A percentile compares a stretch with the other conserved stretches of the same genome.
These are phyloP conservation scores for Podospora anserina DNA, from an alignment of 495 filamentous ascomycete species.

Conservation along the genomic window DNA sequence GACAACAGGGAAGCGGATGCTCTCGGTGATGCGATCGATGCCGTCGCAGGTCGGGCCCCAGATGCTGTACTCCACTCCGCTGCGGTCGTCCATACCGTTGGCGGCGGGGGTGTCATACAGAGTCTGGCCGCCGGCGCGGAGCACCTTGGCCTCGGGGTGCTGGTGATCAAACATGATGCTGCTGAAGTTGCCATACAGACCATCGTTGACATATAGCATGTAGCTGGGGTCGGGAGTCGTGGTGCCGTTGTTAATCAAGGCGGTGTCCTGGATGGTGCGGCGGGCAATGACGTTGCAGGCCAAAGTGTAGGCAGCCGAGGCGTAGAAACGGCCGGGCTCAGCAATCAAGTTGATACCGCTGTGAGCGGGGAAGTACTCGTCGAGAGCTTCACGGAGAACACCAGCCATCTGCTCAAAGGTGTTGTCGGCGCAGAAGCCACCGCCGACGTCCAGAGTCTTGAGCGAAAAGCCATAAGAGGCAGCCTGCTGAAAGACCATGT, in stretches of 20 bases:
- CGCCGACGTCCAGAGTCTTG: slow-evolving; percentile 89
- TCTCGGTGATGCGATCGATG: slow-evolving; percentile 85
- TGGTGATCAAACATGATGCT: slow-evolving; percentile 99
- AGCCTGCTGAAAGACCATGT: slow-evolving; percentile 86
- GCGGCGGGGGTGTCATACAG: slow-evolving; percentile 46
- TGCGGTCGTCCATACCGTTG: slow-evolving; percentile 31
- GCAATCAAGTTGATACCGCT: slow-evolving; percentile 76
- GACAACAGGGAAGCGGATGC: slow-evolving; percentile 65
- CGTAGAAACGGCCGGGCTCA: slow-evolving; percentile 95
- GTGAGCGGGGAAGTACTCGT: slow-evolving; percentile 79
- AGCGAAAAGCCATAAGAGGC: slow-evolving; percentile 70
- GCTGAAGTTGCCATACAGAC: slow-evolving; percentile 96
- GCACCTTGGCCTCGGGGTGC: slow-evolving; percentile 76
- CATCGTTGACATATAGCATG: slow-evolving; percentile 97
- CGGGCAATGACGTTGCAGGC: slow-evolving; percentile 95
- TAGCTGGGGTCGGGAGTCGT: slow-evolving; percentile 57
- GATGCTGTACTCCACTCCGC: slow-evolving; percentile 73
- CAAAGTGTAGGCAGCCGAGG: slow-evolving; percentile 85
- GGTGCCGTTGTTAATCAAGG: slow-evolving; percentile 34
- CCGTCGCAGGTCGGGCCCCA: slow-evolving; percentile 99
- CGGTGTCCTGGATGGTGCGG: slow-evolving; percentile 63
- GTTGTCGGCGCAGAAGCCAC: slow-evolving; percentile 76
- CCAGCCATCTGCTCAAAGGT: slow-evolving; percentile 87
- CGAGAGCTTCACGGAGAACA: slow-evolving; percentile 74
- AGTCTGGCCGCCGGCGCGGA: slow-evolving; percentile 58